Base-by-base conservation (phyloP, 345 rosid genomes). In the Citrus hindsii region DNA sequence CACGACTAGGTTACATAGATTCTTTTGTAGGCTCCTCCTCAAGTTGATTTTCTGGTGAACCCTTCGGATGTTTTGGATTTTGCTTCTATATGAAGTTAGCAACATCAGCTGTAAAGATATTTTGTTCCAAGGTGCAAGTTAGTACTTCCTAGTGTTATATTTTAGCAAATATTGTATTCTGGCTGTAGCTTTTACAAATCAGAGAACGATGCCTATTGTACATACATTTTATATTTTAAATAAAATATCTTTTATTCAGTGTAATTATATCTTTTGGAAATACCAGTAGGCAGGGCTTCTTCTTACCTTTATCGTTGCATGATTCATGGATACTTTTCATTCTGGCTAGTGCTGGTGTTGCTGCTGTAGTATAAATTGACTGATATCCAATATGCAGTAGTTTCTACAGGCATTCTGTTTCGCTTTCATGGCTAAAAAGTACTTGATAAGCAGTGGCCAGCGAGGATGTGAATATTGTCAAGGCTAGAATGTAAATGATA, bases 161-260 rank as follows among this genome's bases (percentile, higher is more conserved):
- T 81, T 81, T 86, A 86, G 92, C 89, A 82, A 83, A 85, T 74
- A 69, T 71, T 83, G 86, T 85, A 88, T 84, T 83, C 80, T 84
- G 84, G 84, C 83, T 85, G 88, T 84, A 89, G 88, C 86, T 86
- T 80, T 79, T 86, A 85, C 85, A 82, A 83, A 85, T 84, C 88
- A 87, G 86, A 87, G 87, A 80, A 85, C 86, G 82, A 82, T 83
- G 86, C 84, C 86, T 84, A 90, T 75, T 96, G 98, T 96, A 94
- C 87, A 96, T 91, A 89, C 91, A 86, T 88, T 89, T 87, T 80
- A 77, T 82, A 79, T 90, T 85, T 84, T 84, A 71, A 86, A 93
- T 92, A 90, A 91, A 83, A 87, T 79, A 87, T 85, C 82, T 84
- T 85, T 81, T 35, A 42, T 48, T 84, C 88, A 58, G 70, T 74